Evolutionary conservation across 2,329 filamentous ascomycete species (phyloP), one percentile per base, ranked within the genome.

Genomic region (Didymella pomorum): DNA sequence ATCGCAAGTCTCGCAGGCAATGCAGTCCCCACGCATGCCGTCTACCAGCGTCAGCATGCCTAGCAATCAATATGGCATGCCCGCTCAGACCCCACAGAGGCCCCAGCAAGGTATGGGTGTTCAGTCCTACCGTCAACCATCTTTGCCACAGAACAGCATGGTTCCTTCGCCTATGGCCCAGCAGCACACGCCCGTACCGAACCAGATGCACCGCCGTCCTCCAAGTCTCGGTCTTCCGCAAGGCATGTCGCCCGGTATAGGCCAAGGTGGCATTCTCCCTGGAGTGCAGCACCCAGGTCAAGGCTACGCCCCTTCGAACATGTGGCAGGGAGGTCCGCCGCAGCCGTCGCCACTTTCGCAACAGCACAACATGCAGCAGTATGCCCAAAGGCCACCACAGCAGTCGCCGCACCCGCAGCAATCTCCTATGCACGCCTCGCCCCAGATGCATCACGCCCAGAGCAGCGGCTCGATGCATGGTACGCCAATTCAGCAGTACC

Each of bases 141-240:
- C 88, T 49, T 88, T 91, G 71, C 84, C 89, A 33, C 90, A 90
- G 71, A 89, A 86, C 71, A 83, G 88, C 37, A 87, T 93, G 72
- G 85, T 85, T 28, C 90, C 92, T 73, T 89, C 91, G 23, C 87
- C 88, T 23, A 87, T 92, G 76, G 87, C 90, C 78, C 84, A 85
- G 72, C 88, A 89, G 79, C 85, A 86, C 63, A 86, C 87, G 35
- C 79, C 81, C 72, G 79, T 86, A 75, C 79, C 84, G 47, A 82
- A 86, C 58, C 85, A 89, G 71, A 86, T 90, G 76, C 88, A 88
- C 68, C 84, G 85, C 65, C 84, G 88, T 67, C 86, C 89, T 64
- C 87, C 89, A 42, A 86, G 84, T 58, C 78, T 82, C 66, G 72
- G 69, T 61, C 76, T 81, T 69, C 74, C 71, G 29, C 68, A 69